Conservation (phyloP, 768 basidiomycete species). For the Neoboletus brunneissimus region DNA sequence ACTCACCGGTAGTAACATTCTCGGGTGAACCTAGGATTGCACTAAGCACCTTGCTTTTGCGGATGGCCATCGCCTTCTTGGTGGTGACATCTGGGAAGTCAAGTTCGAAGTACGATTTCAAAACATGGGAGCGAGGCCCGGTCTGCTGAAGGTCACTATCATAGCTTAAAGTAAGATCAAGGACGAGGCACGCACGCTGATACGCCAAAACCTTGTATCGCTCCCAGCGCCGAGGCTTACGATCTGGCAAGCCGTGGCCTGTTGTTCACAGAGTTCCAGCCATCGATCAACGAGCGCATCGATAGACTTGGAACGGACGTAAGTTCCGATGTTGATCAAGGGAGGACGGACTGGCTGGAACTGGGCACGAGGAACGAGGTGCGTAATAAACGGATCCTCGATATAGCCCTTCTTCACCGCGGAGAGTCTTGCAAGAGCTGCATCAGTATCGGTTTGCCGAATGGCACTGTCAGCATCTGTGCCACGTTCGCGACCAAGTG, state of each 20-base stretch:
- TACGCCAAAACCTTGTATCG: constrained; percentile 92
- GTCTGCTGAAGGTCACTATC: constrained; percentile 42
- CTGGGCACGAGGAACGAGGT: constrained; percentile 67
- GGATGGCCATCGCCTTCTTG: constrained; percentile 79
- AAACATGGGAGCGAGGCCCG: constrained; percentile 44
- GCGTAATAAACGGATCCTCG: constrained; percentile 65
- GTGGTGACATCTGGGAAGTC: constrained; percentile 87
- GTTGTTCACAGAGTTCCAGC: constrained; percentile 44
- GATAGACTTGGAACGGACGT: constrained; percentile 76
- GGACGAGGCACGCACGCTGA: constrained; percentile 56
- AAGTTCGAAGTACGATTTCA: constrained; percentile 76
- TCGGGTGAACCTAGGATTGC: constrained; percentile 20
- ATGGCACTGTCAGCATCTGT: constrained; percentile 58
- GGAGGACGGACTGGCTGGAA: constrained; percentile 66
- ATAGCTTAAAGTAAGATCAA: constrained; percentile 7
- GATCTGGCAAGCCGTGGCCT: constrained; percentile 67
- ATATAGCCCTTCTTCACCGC: constrained; percentile 81
- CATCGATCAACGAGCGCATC: constrained; percentile 73
- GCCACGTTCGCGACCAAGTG: constrained; percentile 16
- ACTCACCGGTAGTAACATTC: constrained; percentile 16
- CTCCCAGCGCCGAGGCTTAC: constrained; percentile 95
- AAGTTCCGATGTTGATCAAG: constrained; percentile 94
- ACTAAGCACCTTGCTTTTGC: constrained; percentile 52
- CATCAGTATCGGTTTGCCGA: constrained; percentile 80
- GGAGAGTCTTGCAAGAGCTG: constrained; percentile 80